phyloP scores from a whole-genome alignment of 2,329 filamentous ascomycete genomes.

The Hypomyces rosellus region DNA sequence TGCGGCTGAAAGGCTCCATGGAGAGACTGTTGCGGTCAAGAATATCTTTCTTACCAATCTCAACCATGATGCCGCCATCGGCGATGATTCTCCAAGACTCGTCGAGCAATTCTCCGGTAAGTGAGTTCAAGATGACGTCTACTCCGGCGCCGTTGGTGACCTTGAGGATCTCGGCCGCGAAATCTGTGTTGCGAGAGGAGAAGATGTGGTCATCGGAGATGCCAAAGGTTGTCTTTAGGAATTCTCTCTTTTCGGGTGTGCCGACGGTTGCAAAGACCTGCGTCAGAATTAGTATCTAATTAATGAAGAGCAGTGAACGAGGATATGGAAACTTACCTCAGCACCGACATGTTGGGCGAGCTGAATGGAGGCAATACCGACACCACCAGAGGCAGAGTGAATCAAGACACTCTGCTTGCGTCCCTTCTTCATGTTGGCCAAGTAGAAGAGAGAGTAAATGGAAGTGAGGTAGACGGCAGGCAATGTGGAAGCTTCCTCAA shows the following conservation, averaged over 20 bases:
- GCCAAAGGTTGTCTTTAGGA: slow-evolving; percentile 20
- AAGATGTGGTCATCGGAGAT: slow-evolving; percentile 31
- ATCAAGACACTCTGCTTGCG: slow-evolving; percentile 27
- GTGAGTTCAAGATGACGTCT: slow-evolving; percentile 27
- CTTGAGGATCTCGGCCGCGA: slow-evolving; percentile 20
- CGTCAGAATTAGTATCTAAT: slow-evolving; percentile 23
- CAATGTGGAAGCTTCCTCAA: slow-evolving; percentile 26
- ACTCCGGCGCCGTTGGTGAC: slow-evolving; percentile 23
- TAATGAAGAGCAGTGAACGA: slow-evolving; percentile 20
- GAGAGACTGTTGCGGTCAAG: slow-evolving; percentile 12
- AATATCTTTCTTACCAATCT: slow-evolving; percentile 30
- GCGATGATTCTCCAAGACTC: slow-evolving; percentile 24
- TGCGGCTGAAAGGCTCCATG: slow-evolving; percentile 4
- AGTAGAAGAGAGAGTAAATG: background rate
- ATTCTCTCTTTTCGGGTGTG: slow-evolving; percentile 20
- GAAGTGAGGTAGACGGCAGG: slow-evolving; percentile 15
- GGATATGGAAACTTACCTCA: slow-evolving; percentile 2
- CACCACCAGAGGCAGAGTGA: slow-evolving; percentile 29
- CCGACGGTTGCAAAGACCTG: slow-evolving; percentile 33
- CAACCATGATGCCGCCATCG: slow-evolving; percentile 14
- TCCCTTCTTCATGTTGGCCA: slow-evolving; percentile 6
- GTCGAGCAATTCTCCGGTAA: slow-evolving; percentile 22
- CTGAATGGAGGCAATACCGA: slow-evolving; percentile 26
- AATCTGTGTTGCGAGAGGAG: slow-evolving; percentile 22
- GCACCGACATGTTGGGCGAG: slow-evolving; percentile 24